Evolutionary conservation across 2,329 filamentous ascomycete species (phyloP).

Genomic region (Fusarium veterinarium): DNA sequence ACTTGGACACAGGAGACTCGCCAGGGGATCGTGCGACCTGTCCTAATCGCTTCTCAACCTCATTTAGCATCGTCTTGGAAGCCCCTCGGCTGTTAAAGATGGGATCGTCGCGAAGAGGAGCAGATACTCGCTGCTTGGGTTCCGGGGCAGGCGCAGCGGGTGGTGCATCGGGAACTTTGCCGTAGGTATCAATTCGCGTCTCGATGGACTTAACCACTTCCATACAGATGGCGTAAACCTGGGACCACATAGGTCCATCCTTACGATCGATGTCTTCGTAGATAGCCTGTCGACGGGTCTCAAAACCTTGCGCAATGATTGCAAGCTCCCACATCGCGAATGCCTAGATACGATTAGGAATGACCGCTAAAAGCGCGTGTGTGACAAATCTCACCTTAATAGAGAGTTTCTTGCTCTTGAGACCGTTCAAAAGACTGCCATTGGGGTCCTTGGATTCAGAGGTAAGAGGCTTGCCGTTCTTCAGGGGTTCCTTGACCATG

Average conservation of each 20-base stretch:
- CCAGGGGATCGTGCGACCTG: conserved; percentile 60
- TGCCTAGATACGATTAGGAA: conserved; percentile 58
- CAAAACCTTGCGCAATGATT: conserved; percentile 79
- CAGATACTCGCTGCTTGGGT: conserved; percentile 51
- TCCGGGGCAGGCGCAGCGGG: conserved; percentile 47
- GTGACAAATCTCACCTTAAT: conserved; percentile 66
- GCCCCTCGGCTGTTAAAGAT: conserved; percentile 57
- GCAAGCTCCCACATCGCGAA: conserved; percentile 94
- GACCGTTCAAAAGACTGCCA: conserved; percentile 84
- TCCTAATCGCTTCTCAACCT: conserved; percentile 59
- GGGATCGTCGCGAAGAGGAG: conserved; percentile 58
- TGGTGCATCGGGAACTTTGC: conserved; percentile 55
- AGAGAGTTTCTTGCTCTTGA: conserved; percentile 84
- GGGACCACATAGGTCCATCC: conserved; percentile 83
- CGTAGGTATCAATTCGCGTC: conserved; percentile 72
- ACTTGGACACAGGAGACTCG: conserved; percentile 59
- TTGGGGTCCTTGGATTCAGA: conserved; percentile 90
- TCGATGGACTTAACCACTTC: conserved; percentile 75
- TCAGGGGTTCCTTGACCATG: conserved; percentile 82
- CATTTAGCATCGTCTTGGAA: conserved; percentile 54
- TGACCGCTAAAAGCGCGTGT: not conserved
- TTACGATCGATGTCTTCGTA: conserved; percentile 89
- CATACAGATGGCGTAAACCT: conserved; percentile 77
- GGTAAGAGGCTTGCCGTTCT: conserved; percentile 86
- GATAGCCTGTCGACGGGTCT: conserved; percentile 81